Base-by-base conservation (phyloP, 768 basidiomycete genomes). In the Suillus variegatus region DNA sequence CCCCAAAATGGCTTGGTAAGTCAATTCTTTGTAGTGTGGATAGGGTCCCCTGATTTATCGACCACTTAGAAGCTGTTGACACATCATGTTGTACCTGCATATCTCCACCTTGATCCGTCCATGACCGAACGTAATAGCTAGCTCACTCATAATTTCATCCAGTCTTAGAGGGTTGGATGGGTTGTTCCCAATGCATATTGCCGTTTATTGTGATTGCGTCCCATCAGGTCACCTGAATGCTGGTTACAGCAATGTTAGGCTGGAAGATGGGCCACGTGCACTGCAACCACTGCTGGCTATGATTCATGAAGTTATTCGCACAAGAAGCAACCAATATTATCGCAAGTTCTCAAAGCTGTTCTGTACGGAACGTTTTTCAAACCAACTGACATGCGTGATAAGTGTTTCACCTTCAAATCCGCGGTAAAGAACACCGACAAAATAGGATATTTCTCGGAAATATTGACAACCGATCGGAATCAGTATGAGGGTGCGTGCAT, bases 71-170 rank as follows among this genome's bases (percentile, higher is more conserved):
- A 28, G 58, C 4, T 43, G 12, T 60, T 60, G 25, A 28, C 58
- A 60, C 40, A 43, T 60, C 54, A 43, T 25, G 25, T 60, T 60
- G 58, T 13, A 43, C 58, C 28, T 60, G 28, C 41, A 28, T 60
- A 60, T 60, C 41, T 43, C 58, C 58, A 43, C 41, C 18, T 60
- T 60, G 41, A 18, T 20, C 41, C 41, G 43, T 60, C 57, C 25
- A 12, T 41, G 57, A 58, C 25, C 43, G 25, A 41, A 60, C 58
- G 58, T 60, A 60, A 43, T 60, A 60, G 58, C 58, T 60, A 60
- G 58, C 40, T 60, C 58, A 41, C 58, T 41, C 58, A 60, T 60
- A 60, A 60, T 60, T 40, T 60, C 58, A 60, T 60, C 58, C 58
- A 22, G 57, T 60, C 40, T 40, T 58, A 58, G 58, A 60, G 41